Evolutionary conservation across 1,139 yeast genomes (phyloP).

Genomic region (Wickerhamomyces sp.): DNA sequence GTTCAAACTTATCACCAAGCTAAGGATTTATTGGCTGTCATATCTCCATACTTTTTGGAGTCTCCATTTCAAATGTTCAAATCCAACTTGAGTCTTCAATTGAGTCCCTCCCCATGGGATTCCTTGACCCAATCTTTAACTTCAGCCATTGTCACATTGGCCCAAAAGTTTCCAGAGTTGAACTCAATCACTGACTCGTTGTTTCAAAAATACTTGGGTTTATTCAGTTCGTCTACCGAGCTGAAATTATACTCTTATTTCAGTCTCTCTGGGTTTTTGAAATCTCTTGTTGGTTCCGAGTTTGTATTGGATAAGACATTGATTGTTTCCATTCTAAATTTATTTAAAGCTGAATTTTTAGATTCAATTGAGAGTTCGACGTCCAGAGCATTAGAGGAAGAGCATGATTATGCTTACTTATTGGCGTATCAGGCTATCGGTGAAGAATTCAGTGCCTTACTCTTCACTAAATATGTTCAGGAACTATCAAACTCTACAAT

Average conservation of each 20-base stretch:
- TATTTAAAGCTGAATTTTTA: conserved; percentile 14
- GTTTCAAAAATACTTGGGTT: conserved; percentile 23
- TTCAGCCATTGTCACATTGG: conserved; percentile 28
- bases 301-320: neutral
- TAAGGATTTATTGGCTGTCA: conserved; percentile 42
- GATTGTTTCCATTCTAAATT: conserved; percentile 6
- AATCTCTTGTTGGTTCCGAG: conserved; percentile 12
- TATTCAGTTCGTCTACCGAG: conserved; percentile 5
- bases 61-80: conserved; percentile 50
- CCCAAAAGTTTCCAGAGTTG: conserved; percentile 29
- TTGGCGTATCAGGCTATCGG: conserved; percentile 21
- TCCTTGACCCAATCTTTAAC: conserved; percentile 35
- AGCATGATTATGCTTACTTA: conserved; percentile 21
- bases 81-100: conserved; percentile 39
- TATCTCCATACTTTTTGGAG: conserved; percentile 55
- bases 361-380: conserved; percentile 15
- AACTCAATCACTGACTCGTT: conserved; percentile 16
- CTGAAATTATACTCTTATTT: no score
- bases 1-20: conserved; percentile 47
- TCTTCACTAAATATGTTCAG: conserved; percentile 19
- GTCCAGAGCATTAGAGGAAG: conserved; percentile 17
- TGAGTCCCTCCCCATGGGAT: conserved; percentile 42
- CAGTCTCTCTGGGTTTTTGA: conserved; percentile 25
- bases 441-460: conserved; percentile 21
- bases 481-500: conserved; percentile 14